Conservation (phyloP, 2,329 filamentous ascomycete species). For the Aquanectria penicillioides region DNA sequence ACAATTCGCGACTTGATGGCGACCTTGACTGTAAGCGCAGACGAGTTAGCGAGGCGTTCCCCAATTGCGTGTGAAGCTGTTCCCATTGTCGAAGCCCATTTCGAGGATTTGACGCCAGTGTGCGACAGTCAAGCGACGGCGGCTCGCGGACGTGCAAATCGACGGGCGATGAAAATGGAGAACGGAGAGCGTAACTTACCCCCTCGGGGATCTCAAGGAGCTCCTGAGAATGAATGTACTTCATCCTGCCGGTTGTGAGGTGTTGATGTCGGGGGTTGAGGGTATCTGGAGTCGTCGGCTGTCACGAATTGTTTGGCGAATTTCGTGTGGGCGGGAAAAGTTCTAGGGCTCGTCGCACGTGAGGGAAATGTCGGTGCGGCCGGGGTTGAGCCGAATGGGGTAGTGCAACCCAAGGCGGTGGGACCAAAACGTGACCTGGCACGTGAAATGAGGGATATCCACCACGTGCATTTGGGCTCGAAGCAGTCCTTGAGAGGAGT, state of each 20-base stretch:
- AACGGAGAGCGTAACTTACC: conserved; percentile 71
- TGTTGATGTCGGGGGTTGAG: conserved; percentile 56
- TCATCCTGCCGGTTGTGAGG: conserved; percentile 83
- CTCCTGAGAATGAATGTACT: conserved; percentile 99
- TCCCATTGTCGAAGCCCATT: conserved; percentile 10
- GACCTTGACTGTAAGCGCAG: conserved; percentile 82
- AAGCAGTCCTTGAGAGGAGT: too few species aligned
- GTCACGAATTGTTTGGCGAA: conserved; percentile 52
- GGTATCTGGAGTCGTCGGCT: conserved; percentile 51
- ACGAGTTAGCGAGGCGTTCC: conserved; percentile 43
- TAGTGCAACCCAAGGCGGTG: conserved; percentile 20
- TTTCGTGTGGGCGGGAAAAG: conserved; percentile 57
- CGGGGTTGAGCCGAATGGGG: conserved; percentile 41
- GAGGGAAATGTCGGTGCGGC: conserved; percentile 42
- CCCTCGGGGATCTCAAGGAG: conserved; percentile 92
- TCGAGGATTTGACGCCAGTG: conserved; percentile 24
- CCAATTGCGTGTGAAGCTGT: conserved; percentile 16
- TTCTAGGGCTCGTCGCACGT: conserved; percentile 57
- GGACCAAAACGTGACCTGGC: conserved; percentile 28
- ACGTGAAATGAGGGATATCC: conserved; percentile 32
- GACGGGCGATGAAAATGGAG: conserved; percentile 25
- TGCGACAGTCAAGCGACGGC: conserved; percentile 25
- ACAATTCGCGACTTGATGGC: conserved; percentile 96
- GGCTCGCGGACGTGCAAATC: conserved; percentile 27
- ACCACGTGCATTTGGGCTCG: too few species aligned